A percentile compares a stretch with the other conserved stretches of the same genome.
These are phyloP conservation scores for Leersia perrieri DNA, from an alignment of 176 grass and related monocot species.

Conservation along the genomic window DNA sequence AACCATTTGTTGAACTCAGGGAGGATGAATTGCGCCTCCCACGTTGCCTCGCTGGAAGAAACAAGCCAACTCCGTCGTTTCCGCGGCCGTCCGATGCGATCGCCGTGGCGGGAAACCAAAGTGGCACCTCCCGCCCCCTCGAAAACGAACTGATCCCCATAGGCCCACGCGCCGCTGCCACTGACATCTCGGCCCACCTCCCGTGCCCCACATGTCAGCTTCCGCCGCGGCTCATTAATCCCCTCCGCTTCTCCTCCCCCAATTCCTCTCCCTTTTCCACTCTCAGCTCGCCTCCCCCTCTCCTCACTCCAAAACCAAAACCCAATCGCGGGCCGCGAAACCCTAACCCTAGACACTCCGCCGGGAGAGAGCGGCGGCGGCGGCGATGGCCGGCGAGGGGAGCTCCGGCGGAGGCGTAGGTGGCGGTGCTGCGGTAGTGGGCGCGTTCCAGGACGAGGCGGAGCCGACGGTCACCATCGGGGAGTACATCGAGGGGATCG, in stretches of 20 bases:
- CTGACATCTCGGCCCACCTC: background rate
- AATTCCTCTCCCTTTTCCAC: background rate
- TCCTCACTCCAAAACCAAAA: background rate
- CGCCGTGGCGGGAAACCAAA: slow-evolving; percentile 51
- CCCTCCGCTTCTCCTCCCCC: background rate
- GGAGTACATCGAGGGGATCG: slow-evolving; percentile 90
- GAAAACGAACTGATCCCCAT: background rate
- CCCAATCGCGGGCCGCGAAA: slow-evolving; percentile 6
- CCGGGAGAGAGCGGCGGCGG: no score
- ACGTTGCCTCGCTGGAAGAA: no score
- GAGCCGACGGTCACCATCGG: slow-evolving; percentile 58
- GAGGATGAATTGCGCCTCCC: no score
- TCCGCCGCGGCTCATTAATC: background rate
- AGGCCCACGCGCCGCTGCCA: rapidly evolving
- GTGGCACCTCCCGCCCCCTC: background rate
- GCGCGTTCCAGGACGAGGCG: slow-evolving; percentile 64
- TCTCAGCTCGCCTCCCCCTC: background rate
- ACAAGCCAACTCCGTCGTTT: no score
- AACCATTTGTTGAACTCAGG: no score
- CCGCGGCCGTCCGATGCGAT: background rate
- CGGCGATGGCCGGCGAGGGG: slow-evolving; percentile 46
- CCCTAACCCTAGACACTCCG: slow-evolving; percentile 30
- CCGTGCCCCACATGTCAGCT: background rate
- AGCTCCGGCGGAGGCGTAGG: background rate
- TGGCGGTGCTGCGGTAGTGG: slow-evolving; percentile 10